Evolutionary conservation across 2,329 filamentous ascomycete genomes (phyloP), one percentile per base, ranked within the genome.

Genomic region (Chaetomiaceae sp.): DNA sequence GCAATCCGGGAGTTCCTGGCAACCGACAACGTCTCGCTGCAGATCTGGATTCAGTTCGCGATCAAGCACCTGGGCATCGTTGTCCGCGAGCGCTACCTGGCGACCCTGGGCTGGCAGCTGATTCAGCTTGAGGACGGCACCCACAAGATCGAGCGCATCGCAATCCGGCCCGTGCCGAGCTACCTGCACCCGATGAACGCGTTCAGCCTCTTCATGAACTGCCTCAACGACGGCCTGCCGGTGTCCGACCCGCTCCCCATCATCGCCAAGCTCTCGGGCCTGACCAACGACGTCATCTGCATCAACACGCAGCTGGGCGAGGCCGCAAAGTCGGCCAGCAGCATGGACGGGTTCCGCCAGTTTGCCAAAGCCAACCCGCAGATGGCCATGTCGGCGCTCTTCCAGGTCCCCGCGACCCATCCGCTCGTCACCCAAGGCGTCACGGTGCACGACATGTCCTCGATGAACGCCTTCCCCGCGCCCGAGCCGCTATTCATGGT

Each of bases 41-140:
- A 62, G 34, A 44, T 14, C 11, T 62, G 60, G 61, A 56, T 62
- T 19, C 46, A 55, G 5, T 59, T 34, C 25, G 58, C 59, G n/a
- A 51, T 58, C 38, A 42, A 36, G 17, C 55, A 46, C 9, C 22
- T 63, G 38, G 61, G 60, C 2, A 57, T 62, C 11, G 31, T 59
- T 14, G 38, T 42, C n/a, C 56, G 58, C 20, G 53, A 59, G 6
- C 33, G 25, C 15, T 63, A 63, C 53, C 42, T 63, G 51, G n/a
- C 19, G 14, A 34, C 54, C 1, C 47, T 61, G 7, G 58, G 61
- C 33, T 62, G 61, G 60, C 20, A 49, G 8, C 23, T 61, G n/a
- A 33, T 56, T 3, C 40, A 27, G 42, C 43, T 53, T 29, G 40
- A 54, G 3, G 51, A 60, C 27, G 58, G 56, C 47, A 54, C 56